Base-by-base conservation (phyloP, 768 basidiomycete genomes). In the Crucibulum laeve region DNA sequence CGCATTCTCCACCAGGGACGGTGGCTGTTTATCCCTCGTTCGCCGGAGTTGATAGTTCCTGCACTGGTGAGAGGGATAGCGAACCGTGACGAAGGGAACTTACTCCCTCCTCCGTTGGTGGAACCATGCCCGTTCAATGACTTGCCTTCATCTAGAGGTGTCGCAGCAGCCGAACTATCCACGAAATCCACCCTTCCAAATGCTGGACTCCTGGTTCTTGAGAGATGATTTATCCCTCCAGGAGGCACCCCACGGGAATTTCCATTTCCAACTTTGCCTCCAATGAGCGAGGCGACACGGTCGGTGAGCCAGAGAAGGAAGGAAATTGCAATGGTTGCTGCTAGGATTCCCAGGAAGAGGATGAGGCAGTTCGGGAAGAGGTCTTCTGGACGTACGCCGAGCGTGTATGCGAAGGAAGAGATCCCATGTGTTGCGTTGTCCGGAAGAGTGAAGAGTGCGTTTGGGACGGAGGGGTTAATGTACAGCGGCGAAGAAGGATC, bases 321-420 rank as follows among this genome's bases (percentile, higher is more conserved):
- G 53, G 88, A 89, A 41, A 91, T 55, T 14, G 74, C 65, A 49
- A 90, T 76, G n/a, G 83, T 80, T 7, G 70, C 84, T 1, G 78
- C 88, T 23, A 87, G 63, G 51, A 96, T 83, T 15, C 77, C 73
- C 39, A 96, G 76, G 68, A 96, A 95, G 42, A 97, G 65, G 28
- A 80, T 68, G n/a, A 93, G 66, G 60, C 88, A 92, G 40, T 85
- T 82, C 17, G 77, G 77, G 55, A 96, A 91, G 37, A 93, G 71
- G 56, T 96, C 87, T 55, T 82, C 73, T 1, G 88, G 87, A 10
- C 81, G 79, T 4, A 98, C 58, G 23, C 95, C 96, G 32, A 95
- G 67, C 10, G 88, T 76, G 56, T 83, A 84, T 1, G 93, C 89
- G 58, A 94, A 94, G 2, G 87, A 84, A 13, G 79, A 69, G 35